phyloP scores from a whole-genome alignment of 805 yeast species.

The Osmozyma mogii region DNA sequence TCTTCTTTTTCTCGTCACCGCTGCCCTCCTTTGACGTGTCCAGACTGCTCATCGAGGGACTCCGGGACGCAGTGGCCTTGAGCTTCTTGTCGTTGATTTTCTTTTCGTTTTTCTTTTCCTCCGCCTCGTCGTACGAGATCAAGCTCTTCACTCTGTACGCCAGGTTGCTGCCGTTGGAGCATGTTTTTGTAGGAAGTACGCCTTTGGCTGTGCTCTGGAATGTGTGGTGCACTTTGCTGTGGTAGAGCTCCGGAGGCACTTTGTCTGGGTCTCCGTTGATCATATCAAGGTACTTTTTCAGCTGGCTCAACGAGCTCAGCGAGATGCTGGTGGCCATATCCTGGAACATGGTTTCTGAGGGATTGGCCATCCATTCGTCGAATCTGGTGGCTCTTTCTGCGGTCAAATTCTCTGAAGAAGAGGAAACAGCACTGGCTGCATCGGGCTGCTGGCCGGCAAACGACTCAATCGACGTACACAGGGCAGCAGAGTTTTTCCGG shows the following conservation, averaged over 20 bases:
- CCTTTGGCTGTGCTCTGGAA: constrained; percentile 14
- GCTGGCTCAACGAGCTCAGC: constrained; percentile 20
- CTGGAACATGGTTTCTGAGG: constrained; percentile 11
- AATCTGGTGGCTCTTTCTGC: no score
- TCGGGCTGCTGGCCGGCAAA: no score
- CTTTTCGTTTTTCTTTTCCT: constrained; percentile 17
- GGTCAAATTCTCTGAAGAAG: no score
- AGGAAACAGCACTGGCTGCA: no score
- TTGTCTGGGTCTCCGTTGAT: constrained; percentile 9
- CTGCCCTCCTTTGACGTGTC: constrained; percentile 5
- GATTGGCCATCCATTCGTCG: no score
- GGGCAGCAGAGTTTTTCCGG: constrained; percentile 9
- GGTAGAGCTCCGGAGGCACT: constrained; percentile 10
- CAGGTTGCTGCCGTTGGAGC: constrained; percentile 9
- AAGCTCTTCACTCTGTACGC: constrained; percentile 36
- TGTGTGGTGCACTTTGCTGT: constrained; percentile 29
- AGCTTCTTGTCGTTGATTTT: constrained; percentile 9
- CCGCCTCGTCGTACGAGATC: constrained; percentile 27
- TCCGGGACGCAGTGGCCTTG: constrained; percentile 9
- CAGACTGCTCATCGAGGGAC: constrained; percentile 3
- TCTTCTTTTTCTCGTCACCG: constrained; percentile 3
- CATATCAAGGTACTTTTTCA: constrained; percentile 17
- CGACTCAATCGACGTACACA: constrained; percentile 13
- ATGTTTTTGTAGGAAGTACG: constrained; percentile 5
- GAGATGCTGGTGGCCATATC: constrained; percentile 19